Conservation (phyloP, 2,329 filamentous ascomycete species). For the Neofusicoccum cordaticola region DNA sequence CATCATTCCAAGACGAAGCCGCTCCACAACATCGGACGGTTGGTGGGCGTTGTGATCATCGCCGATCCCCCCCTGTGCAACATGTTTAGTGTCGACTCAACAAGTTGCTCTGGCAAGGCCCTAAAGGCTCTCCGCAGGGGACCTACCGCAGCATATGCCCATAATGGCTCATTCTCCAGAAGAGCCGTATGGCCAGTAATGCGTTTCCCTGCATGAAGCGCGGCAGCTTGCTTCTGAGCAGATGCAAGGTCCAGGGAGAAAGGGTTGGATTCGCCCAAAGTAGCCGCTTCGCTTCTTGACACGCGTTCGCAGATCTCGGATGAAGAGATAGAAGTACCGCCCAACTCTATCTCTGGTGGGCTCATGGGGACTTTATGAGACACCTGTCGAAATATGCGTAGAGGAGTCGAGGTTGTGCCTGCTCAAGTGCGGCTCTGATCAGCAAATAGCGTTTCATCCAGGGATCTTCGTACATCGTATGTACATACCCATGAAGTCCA, state of each 20-base stretch:
- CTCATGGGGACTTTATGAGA: neutral
- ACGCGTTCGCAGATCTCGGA: neutral
- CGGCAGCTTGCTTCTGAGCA: neutral
- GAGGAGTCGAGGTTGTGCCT: neutral
- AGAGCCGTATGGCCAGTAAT: neutral
- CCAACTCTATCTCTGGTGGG: neutral
- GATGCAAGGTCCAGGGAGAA: neutral
- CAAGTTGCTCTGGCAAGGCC: neutral
- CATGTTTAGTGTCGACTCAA: neutral
- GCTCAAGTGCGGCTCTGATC: neutral
- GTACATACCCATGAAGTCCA: neutral
- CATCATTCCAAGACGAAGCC: neutral
- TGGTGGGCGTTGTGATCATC: neutral
- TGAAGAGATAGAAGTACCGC: neutral
- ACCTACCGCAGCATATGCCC: neutral
- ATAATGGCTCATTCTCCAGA: neutral
- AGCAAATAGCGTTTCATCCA: neutral
- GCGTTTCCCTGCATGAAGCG: neutral
- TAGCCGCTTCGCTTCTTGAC: neutral
- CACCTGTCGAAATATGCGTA: neutral
- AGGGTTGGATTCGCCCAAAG: neutral
- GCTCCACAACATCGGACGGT: neutral
- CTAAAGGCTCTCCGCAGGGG: too few species aligned
- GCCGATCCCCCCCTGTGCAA: neutral
- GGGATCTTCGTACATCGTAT: neutral